phyloP scores from a whole-genome alignment of 371 early-diverging fungal species.

The Batrachochytrium dendrobatidis region DNA sequence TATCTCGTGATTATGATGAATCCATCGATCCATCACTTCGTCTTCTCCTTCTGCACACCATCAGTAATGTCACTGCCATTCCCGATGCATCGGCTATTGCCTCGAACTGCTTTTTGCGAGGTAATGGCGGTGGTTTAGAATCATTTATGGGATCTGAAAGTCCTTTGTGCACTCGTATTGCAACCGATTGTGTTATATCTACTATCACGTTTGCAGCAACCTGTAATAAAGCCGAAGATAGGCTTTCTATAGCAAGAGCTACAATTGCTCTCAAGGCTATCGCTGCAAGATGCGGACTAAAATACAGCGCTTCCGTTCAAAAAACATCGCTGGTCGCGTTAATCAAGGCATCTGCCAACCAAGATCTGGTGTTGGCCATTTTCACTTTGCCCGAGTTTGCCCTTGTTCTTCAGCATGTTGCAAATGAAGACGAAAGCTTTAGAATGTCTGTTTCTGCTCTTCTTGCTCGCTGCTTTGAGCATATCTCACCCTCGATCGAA shows the following conservation, averaged over 20 bases:
- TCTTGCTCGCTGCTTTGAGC: conserved; percentile 20
- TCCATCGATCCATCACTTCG: neutral
- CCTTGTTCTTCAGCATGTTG: conserved; percentile 10
- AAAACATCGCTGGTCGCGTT: conserved; percentile 11
- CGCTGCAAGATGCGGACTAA: neutral
- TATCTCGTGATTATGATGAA: too few relatives aligned
- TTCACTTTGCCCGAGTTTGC: neutral
- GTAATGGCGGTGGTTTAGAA: neutral
- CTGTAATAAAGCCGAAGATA: neutral
- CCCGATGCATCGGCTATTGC: neutral
- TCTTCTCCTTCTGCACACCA: neutral
- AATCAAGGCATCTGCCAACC: conserved; percentile 15
- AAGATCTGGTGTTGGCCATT: conserved; percentile 12
- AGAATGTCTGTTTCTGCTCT: conserved; percentile 16
- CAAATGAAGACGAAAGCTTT: conserved; percentile 11
- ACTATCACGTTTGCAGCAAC: neutral
- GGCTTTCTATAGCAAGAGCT: neutral
- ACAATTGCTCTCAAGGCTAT: neutral
- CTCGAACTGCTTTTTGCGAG: neutral
- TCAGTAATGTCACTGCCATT: neutral
- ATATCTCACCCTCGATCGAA: conserved; percentile 7
- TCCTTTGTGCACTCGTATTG: neutral
- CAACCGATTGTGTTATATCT: neutral
- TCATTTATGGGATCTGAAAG: neutral
- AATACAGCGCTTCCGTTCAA: neutral